Percentiles rank a stretch among this genome's conserved stretches.
Evolutionary conservation across 345 rosid species (phyloP).

Genomic region (Salix arbutifolia): DNA sequence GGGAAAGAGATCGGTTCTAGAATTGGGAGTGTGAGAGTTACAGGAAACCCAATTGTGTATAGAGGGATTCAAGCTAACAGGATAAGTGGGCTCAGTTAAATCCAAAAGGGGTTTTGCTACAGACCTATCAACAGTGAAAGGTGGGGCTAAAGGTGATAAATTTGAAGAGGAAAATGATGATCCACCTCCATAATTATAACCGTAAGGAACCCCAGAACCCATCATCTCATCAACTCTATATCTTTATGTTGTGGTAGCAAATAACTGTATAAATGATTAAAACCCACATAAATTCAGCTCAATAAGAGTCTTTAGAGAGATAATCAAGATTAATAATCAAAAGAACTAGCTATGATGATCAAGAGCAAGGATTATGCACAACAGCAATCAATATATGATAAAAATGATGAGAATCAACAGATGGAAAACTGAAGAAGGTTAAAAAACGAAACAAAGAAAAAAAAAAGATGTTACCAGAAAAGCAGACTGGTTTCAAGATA

Average conservation of each 20-base stretch:
- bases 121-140: slow-evolving; percentile 48
- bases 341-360: not conserved
- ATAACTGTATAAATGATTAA: slow-evolving; percentile 7
- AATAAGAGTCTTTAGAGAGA: not conserved
- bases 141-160: slow-evolving; percentile 58
- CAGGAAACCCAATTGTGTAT: slow-evolving; percentile 24
- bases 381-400: not conserved
- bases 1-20: slow-evolving; percentile 10
- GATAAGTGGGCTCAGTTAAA: slow-evolving; percentile 32
- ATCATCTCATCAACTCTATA: slow-evolving; percentile 27
- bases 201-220: slow-evolving; percentile 34
- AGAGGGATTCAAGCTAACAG: slow-evolving; percentile 19
- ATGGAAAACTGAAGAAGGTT: not conserved
- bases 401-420: not conserved
- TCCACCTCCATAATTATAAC: slow-evolving; percentile 29
- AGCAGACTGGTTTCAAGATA: not conserved
- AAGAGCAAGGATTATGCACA: not conserved
- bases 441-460: too few species aligned
- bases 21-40: slow-evolving; percentile 11
- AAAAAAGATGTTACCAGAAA: not conserved
- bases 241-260: not conserved
- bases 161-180: slow-evolving; percentile 39
- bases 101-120: slow-evolving; percentile 29
- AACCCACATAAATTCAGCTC: not conserved
- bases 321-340: not conserved